A percentile compares a stretch with the other conserved stretches of the same genome.
Evolutionary conservation across 208 protist species (phyloP).

Genomic region (Vickermania spadyakhi): DNA sequence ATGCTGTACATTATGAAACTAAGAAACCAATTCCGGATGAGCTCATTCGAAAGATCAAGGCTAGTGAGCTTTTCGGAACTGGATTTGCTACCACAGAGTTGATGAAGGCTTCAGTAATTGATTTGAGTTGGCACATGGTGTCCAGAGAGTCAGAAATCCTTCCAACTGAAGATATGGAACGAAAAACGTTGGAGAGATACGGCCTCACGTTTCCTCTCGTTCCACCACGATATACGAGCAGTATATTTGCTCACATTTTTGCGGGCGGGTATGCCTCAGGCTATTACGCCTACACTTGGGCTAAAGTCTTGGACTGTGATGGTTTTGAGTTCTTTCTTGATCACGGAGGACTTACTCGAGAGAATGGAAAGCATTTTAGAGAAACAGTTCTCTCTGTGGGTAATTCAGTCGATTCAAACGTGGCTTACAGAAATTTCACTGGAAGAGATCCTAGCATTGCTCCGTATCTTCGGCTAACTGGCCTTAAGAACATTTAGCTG

Average conservation of each 20-base stretch:
- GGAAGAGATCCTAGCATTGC: slow-evolving; percentile 22
- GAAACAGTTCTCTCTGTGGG: slow-evolving; percentile 57
- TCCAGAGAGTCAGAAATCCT: slow-evolving; percentile 18
- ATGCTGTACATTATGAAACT: slow-evolving; percentile 56
- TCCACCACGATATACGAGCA: slow-evolving; percentile 35
- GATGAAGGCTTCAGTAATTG: slow-evolving; percentile 36
- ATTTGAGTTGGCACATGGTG: slow-evolving; percentile 47
- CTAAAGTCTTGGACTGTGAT: slow-evolving; percentile 57
- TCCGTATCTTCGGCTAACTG: slow-evolving; percentile 17
- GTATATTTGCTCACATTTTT: slow-evolving; percentile 66
- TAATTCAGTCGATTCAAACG: slow-evolving; percentile 33
- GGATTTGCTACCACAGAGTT: slow-evolving; percentile 45
- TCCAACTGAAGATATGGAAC: slow-evolving; percentile 25
- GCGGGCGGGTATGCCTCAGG: slow-evolving; percentile 60
- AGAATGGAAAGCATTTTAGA: slow-evolving; percentile 54
- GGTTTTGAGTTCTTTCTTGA: slow-evolving; percentile 59
- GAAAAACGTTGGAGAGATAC: slow-evolving; percentile 13
- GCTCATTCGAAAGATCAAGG: slow-evolving; percentile 41
- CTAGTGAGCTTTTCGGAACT: slow-evolving; percentile 16
- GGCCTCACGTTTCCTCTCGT: slow-evolving; percentile 13
- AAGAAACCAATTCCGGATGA: slow-evolving; percentile 32
- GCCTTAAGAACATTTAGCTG: no score
- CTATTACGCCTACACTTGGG: slow-evolving; percentile 75
- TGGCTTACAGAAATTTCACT: slow-evolving; percentile 34
- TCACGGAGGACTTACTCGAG: slow-evolving; percentile 36